Percentiles rank a stretch among this genome's conserved stretches.
phyloP scores from a whole-genome alignment of 2,329 filamentous ascomycete species.

The Nigrograna mackinnonii region DNA sequence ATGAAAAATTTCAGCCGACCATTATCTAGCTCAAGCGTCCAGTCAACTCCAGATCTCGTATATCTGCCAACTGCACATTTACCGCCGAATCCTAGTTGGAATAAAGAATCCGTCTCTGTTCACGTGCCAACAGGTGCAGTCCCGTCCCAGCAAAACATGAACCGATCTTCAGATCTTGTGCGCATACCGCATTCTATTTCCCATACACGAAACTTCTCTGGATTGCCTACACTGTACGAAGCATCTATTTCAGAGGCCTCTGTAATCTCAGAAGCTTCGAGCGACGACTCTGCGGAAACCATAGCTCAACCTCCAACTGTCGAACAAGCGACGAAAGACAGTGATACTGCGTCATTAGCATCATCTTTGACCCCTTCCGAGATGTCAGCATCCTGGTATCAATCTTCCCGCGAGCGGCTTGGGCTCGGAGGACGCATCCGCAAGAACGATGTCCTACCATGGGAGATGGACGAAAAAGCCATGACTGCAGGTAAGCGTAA shows the following conservation, averaged over 20 bases:
- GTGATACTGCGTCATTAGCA: slow-evolving; percentile 23
- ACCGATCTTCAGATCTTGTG: no score
- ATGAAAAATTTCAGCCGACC: slow-evolving; percentile 16
- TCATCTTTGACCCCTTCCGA: slow-evolving; percentile 31
- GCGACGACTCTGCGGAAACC: no score
- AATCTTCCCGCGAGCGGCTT: slow-evolving; percentile 38
- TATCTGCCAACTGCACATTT: no score
- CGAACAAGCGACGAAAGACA: no score
- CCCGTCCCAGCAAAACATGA: no score
- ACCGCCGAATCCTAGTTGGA: no score
- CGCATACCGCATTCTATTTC: no score
- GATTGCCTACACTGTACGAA: slow-evolving; percentile 36
- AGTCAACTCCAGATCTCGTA: slow-evolving; percentile 5
- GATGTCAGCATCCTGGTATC: slow-evolving; percentile 39
- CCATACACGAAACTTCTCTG: no score
- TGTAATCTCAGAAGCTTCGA: no score
- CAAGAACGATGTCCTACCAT: slow-evolving; percentile 35
- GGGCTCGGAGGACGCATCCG: slow-evolving; percentile 38
- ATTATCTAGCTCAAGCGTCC: slow-evolving; percentile 3
- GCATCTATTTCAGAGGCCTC: slow-evolving; percentile 30
- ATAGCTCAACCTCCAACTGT: no score
- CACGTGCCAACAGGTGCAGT: no score
- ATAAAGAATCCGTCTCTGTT: no score
- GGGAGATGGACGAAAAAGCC: slow-evolving; percentile 22
- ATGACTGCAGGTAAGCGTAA: slow-evolving; percentile 27